Evolutionary conservation across 116 monocot genomes (phyloP).

Genomic region (Papilionanthe hybrid): DNA sequence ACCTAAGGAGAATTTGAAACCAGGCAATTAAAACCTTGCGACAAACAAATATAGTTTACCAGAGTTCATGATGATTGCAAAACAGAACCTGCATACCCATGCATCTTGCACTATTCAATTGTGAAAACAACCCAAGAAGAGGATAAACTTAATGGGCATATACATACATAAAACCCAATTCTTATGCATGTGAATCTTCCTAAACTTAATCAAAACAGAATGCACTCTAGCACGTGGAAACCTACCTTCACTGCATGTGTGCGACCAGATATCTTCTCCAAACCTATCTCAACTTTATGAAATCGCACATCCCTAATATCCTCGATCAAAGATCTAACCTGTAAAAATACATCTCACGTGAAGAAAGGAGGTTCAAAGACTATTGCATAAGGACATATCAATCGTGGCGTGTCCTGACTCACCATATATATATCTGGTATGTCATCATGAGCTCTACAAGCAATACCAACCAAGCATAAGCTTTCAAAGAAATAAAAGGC

Average conservation of each 20-base stretch:
- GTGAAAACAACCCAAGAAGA: neutral
- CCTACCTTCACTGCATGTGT: conserved; percentile 93
- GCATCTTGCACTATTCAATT: neutral
- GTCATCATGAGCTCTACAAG: conserved; percentile 77
- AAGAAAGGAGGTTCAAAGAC: neutral
- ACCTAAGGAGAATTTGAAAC: neutral
- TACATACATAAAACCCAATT: no score
- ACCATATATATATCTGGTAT: conserved; percentile 88
- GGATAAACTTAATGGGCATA: neutral
- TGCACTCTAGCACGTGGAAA: neutral
- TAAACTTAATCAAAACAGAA: neutral
- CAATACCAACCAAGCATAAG: conserved; percentile 18
- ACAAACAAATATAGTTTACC: neutral
- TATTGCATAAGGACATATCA: conserved; percentile 3
- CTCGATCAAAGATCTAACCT: conserved; percentile 97
- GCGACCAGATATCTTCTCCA: conserved; percentile 89
- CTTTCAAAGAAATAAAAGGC: neutral
- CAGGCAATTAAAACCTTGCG: neutral
- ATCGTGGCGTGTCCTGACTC: conserved; percentile 7
- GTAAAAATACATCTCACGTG: conserved; percentile 11
- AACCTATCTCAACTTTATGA: conserved; percentile 95
- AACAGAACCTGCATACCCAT: neutral
- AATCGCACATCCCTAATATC: conserved; percentile 95
- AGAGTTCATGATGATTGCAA: neutral
- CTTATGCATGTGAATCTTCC: no score